Conservation (phyloP, 108 stramenopile genomes). For the Nitzschia sp. region DNA sequence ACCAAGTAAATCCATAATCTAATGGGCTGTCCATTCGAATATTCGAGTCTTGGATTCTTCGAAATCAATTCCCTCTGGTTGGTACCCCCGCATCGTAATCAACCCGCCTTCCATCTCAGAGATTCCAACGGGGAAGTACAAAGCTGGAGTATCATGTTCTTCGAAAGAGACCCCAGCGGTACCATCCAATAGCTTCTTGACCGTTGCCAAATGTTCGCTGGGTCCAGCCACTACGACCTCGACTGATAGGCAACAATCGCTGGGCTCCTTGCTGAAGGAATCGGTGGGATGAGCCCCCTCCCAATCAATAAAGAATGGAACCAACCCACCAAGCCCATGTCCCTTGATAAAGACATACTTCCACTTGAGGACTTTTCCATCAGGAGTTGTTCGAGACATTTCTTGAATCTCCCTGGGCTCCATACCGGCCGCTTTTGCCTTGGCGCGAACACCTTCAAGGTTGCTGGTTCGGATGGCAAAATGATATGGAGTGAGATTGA, state of each 20-base stretch:
- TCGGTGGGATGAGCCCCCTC: conserved; percentile 11
- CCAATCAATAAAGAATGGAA: conserved; percentile 18
- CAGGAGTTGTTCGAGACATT: conserved; percentile 12
- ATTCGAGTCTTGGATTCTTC: conserved; percentile 20
- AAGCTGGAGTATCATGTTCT: conserved; percentile 9
- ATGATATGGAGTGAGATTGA: conserved; percentile 12
- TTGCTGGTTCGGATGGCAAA: conserved; percentile 17
- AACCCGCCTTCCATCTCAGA: conserved; percentile 15
- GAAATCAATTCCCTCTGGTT: conserved; percentile 21
- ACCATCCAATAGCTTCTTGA: conserved; percentile 11
- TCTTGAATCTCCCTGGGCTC: conserved; percentile 11
- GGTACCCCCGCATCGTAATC: conserved; percentile 8
- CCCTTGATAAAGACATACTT: conserved; percentile 11
- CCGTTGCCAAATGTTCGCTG: not conserved
- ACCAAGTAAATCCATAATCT: not conserved
- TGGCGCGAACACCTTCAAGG: conserved; percentile 14
- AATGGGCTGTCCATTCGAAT: conserved; percentile 4
- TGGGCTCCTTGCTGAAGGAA: not conserved
- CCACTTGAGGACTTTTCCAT: conserved; percentile 15
- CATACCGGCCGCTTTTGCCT: conserved; percentile 7
- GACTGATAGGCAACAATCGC: conserved; percentile 3
- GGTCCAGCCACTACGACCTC: conserved; percentile 11
- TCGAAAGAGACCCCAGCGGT: conserved; percentile 3
- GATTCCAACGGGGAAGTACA: conserved; percentile 15
- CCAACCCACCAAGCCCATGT: conserved; percentile 8